These are phyloP conservation scores for Ophiosphaerella herpotricha DNA, from an alignment of 2,329 filamentous ascomycete genomes.

Conservation along the genomic window DNA sequence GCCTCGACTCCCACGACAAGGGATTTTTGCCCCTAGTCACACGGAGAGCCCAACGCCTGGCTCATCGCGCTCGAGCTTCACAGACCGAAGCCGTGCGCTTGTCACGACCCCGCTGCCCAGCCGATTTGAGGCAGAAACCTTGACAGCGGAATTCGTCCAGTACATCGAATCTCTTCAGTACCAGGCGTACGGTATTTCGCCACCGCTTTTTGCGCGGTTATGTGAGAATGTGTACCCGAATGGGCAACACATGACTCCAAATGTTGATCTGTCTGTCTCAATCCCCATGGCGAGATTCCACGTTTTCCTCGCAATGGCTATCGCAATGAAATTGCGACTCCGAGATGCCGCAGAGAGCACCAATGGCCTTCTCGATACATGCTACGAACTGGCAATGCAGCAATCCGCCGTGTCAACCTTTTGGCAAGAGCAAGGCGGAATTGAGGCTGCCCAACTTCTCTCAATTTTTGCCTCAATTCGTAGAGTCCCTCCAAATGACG, in stretches of 20 bases:
- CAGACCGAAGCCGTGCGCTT: conserved; percentile 39
- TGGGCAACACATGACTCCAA: conserved; percentile 18
- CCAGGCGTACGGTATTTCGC: conserved; percentile 30
- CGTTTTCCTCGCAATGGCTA: conserved; percentile 44
- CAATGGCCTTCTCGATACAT: conserved; percentile 40
- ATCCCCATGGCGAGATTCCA: conserved; percentile 43
- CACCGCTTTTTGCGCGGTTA: conserved; percentile 31
- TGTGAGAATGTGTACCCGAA: conserved; percentile 43
- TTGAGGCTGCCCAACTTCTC: conserved; percentile 40
- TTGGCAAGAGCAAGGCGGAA: conserved; percentile 40
- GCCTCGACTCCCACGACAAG: conserved; percentile 35
- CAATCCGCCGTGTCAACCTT: conserved; percentile 35
- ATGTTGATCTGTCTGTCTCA: conserved; percentile 23
- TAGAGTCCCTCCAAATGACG: conserved; percentile 15
- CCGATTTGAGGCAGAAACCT: conserved; percentile 44
- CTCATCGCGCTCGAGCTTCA: conserved; percentile 35
- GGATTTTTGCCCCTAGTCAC: conserved; percentile 34
- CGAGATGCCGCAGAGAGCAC: conserved; percentile 33
- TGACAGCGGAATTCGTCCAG: conserved; percentile 40
- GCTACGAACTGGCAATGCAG: conserved; percentile 44
- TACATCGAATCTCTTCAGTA: conserved; percentile 31
- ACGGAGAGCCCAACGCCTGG: conserved; percentile 32
- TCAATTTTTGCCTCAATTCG: conserved; percentile 39
- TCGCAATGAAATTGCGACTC: conserved; percentile 43
- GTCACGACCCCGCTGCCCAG: conserved; percentile 37